These are phyloP conservation scores for Candida golubevii DNA, from an alignment of 805 yeast genomes.

Conservation along the genomic window DNA sequence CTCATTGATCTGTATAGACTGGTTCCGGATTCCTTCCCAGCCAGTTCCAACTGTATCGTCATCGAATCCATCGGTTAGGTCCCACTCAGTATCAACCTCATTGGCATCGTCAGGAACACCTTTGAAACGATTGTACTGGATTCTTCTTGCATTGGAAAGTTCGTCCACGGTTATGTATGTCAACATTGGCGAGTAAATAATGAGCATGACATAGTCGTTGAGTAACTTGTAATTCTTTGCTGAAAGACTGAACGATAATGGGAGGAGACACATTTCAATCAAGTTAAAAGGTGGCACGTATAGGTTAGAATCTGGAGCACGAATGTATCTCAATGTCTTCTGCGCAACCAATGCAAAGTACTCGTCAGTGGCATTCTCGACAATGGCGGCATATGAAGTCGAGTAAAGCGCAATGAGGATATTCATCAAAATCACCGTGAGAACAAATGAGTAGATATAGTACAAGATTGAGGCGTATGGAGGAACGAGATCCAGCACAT, in stretches of 20 bases:
- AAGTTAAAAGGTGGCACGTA: slow-evolving; percentile 83
- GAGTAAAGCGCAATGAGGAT: slow-evolving; percentile 81
- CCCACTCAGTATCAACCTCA: slow-evolving; percentile 77
- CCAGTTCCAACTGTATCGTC: slow-evolving; percentile 26
- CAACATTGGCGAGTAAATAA: slow-evolving; percentile 67
- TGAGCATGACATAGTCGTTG: slow-evolving; percentile 55
- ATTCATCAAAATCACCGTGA: slow-evolving; percentile 72
- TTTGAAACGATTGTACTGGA: slow-evolving; percentile 62
- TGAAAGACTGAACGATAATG: slow-evolving; percentile 31
- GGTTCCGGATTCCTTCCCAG: slow-evolving; percentile 36
- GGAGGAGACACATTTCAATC: slow-evolving; percentile 48
- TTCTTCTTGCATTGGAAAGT: slow-evolving; percentile 60
- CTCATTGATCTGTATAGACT: slow-evolving; percentile 34
- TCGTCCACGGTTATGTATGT: slow-evolving; percentile 60
- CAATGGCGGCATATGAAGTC: slow-evolving; percentile 76
- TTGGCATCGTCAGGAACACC: slow-evolving; percentile 74
- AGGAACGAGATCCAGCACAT: slow-evolving; percentile 68
- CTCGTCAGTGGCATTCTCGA: slow-evolving; percentile 79
- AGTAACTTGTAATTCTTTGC: slow-evolving; percentile 33
- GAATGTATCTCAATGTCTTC: slow-evolving; percentile 74
- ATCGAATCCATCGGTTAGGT: slow-evolving; percentile 67
- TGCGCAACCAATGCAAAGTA: slow-evolving; percentile 81
- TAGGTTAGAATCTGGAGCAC: slow-evolving; percentile 85
- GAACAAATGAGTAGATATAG: slow-evolving; percentile 71
- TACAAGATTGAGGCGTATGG: slow-evolving; percentile 83